These are phyloP conservation scores for Penicillium maclennaniae DNA, from an alignment of 495 filamentous ascomycete genomes.

Conservation along the genomic window DNA sequence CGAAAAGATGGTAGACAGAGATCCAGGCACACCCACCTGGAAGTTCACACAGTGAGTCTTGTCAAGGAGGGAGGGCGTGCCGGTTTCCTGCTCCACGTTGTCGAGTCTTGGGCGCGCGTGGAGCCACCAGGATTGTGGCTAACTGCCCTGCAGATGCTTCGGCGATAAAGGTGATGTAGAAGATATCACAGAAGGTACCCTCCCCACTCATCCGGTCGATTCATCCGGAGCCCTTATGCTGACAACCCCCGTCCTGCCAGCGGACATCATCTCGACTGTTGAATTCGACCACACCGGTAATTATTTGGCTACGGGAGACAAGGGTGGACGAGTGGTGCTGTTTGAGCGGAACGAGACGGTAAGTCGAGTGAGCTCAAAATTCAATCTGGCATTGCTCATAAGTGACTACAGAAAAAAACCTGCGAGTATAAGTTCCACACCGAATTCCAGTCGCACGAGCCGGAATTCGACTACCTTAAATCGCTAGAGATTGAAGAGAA, in stretches of 20 bases:
- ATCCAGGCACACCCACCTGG: conserved; percentile 91
- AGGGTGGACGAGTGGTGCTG: conserved; percentile 91
- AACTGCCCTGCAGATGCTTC: conserved; percentile 71
- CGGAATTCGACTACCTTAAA: conserved; percentile 98
- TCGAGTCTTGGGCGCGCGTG: neutral
- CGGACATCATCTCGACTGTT: conserved; percentile 98
- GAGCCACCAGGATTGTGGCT: conserved; percentile 2
- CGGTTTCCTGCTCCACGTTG: neutral
- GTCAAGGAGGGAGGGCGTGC: neutral
- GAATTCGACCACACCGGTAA: conserved; percentile 99
- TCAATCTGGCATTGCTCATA: conserved; percentile 17
- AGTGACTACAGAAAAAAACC: conserved; percentile 81
- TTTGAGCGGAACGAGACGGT: conserved; percentile 98
- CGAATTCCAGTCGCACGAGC: conserved; percentile 98
- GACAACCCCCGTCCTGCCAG: conserved; percentile 40
- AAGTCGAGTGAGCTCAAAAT: conserved; percentile 8
- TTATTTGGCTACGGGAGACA: conserved; percentile 96
- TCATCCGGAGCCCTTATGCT: conserved; percentile 8
- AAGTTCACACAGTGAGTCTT: conserved; percentile 98
- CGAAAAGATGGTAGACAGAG: conserved; percentile 89
- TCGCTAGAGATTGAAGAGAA: conserved; percentile 99
- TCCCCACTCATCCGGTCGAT: conserved; percentile 6
- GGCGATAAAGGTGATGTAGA: conserved; percentile 99
- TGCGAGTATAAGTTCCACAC: conserved; percentile 99
- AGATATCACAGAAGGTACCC: conserved; percentile 95